A percentile compares a stretch with the other conserved stretches of the same genome.
Conservation (phyloP, 345 rosid species). For the Gossypium arboreum region DNA sequence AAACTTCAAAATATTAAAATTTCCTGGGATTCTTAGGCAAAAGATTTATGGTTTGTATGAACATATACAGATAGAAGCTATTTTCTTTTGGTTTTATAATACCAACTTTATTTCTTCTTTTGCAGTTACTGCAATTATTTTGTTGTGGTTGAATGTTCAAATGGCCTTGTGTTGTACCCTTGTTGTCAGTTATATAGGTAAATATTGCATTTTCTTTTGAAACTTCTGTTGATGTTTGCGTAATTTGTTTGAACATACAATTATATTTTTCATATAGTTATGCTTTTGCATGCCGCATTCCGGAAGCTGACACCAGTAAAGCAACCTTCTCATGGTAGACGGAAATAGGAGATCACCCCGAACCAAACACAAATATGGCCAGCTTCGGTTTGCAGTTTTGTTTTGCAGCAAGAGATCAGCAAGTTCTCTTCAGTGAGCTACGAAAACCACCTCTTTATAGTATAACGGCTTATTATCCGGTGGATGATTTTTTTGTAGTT, state of each 20-base stretch:
- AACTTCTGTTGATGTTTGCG: not conserved
- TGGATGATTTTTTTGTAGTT: not conserved
- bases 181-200: slow-evolving; percentile 72
- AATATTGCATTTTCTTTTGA: not conserved
- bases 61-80: not conserved
- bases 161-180: slow-evolving; percentile 77
- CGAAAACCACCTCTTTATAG: not conserved
- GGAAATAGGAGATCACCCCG: slow-evolving; percentile 3
- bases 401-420: not conserved
- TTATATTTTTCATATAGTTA: slow-evolving; percentile 31
- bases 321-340: slow-evolving; percentile 38
- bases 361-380: not conserved
- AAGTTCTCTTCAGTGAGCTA: not conserved
- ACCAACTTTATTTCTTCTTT: slow-evolving; percentile 17
- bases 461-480: not conserved
- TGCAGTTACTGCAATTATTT: slow-evolving; percentile 71
- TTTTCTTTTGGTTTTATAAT: not conserved
- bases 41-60: not conserved
- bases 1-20: not conserved
- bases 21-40: not conserved
- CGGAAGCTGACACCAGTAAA: slow-evolving; percentile 64
- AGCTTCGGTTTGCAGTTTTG: not conserved
- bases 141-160: slow-evolving; percentile 72
- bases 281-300: slow-evolving; percentile 75
- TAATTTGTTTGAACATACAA: not conserved